Conservation (phyloP, 108 stramenopile species). For the Nitzschia sp. region DNA sequence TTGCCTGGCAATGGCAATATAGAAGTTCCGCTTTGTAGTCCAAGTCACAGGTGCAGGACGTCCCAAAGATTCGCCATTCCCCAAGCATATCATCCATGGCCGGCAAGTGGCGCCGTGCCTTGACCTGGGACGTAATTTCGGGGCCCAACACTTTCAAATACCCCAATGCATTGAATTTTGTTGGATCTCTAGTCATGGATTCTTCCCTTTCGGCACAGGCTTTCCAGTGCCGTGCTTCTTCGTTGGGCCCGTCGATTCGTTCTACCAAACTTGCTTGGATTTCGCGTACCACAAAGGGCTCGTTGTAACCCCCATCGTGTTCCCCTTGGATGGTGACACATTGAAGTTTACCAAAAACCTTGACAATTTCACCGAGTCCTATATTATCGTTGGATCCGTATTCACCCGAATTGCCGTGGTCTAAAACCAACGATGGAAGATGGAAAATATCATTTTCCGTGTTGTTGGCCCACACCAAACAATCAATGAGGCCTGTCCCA, state of each 20-base stretch:
- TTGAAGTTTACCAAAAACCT: slow-evolving; percentile 63
- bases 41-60: slow-evolving; percentile 36
- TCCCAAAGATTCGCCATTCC: slow-evolving; percentile 63
- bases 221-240: slow-evolving; percentile 32
- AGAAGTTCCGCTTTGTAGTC: slow-evolving; percentile 48
- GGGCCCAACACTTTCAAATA: slow-evolving; percentile 28
- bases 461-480: slow-evolving; percentile 48
- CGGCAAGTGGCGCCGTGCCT: slow-evolving; percentile 29
- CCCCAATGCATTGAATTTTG: slow-evolving; percentile 1
- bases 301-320: neutral
- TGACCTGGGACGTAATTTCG: slow-evolving; percentile 22
- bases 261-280: slow-evolving; percentile 17
- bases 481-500: slow-evolving; percentile 86
- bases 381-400: neutral
- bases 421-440: slow-evolving; percentile 27
- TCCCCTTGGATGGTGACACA: slow-evolving; percentile 27
- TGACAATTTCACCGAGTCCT: slow-evolving; percentile 54
- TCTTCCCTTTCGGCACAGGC: neutral
- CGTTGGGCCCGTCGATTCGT: neutral
- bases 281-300: slow-evolving; percentile 18
- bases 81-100: slow-evolving; percentile 38
- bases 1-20: slow-evolving; percentile 81
- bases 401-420: too few species aligned
- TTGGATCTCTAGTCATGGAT: slow-evolving; percentile 1
- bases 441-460: slow-evolving; percentile 17